A percentile compares a stretch with the other conserved stretches of the same genome.
Conservation (phyloP, 2,329 filamentous ascomycete genomes). For the Aspergillus sp. region DNA sequence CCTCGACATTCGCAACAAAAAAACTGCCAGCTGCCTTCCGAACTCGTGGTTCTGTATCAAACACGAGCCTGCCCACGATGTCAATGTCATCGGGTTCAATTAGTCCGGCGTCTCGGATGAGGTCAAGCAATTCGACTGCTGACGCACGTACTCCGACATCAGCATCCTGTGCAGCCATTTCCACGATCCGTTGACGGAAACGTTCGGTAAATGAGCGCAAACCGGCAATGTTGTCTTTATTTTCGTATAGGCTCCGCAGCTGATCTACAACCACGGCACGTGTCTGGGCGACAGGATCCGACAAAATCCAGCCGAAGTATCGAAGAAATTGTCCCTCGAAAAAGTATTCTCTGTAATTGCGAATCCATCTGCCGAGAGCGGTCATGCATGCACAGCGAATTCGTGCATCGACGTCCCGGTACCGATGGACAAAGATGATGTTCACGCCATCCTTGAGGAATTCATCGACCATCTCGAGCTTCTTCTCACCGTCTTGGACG, state of each 20-base stretch:
- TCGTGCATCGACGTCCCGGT: slow-evolving; percentile 83
- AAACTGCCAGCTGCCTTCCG: slow-evolving; percentile 85
- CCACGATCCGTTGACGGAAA: slow-evolving; percentile 77
- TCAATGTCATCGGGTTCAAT: slow-evolving; percentile 90
- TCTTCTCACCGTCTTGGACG: slow-evolving; percentile 60
- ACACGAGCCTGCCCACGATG: slow-evolving; percentile 75
- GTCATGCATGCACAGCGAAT: slow-evolving; percentile 84
- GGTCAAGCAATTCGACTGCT: slow-evolving; percentile 72
- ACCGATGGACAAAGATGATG: slow-evolving; percentile 87
- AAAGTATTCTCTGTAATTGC: slow-evolving; percentile 73
- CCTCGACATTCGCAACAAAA: slow-evolving; percentile 79
- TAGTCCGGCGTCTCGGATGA: slow-evolving; percentile 73
- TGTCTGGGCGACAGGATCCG: slow-evolving; percentile 65
- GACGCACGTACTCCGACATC: slow-evolving; percentile 72
- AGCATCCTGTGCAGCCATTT: slow-evolving; percentile 82
- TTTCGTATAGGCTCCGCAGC: slow-evolving; percentile 68
- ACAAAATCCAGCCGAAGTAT: slow-evolving; percentile 92
- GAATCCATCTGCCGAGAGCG: slow-evolving; percentile 82
- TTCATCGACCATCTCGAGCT: slow-evolving; percentile 60
- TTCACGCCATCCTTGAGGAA: slow-evolving; percentile 82
- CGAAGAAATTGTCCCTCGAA: slow-evolving; percentile 84
- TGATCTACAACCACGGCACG: slow-evolving; percentile 82
- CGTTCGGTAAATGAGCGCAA: slow-evolving; percentile 88
- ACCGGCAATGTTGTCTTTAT: slow-evolving; percentile 65
- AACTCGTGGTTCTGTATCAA: slow-evolving; percentile 75